Percentiles rank a stretch among this genome's conserved stretches.
Evolutionary conservation across 2,329 filamentous ascomycete species (phyloP).

Genomic region (Colletotrichum eleusines): DNA sequence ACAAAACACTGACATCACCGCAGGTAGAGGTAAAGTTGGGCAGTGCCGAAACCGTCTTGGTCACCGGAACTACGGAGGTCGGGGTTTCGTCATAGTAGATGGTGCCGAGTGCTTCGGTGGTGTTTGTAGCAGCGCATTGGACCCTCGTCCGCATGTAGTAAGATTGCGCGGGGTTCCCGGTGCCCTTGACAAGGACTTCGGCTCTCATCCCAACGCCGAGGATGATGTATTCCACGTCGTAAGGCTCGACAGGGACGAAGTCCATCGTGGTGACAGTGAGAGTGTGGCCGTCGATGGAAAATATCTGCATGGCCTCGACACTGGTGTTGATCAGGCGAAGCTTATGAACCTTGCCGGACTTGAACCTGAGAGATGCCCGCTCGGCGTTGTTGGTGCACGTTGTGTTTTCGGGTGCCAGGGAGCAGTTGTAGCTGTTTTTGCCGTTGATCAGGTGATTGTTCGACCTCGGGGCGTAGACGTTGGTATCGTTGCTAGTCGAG

Average conservation of each 20-base stretch:
- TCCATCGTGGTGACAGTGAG: constrained; percentile 30
- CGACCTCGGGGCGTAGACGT: constrained; percentile 52
- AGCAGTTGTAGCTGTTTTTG: constrained; percentile 55
- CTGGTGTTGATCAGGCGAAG: constrained; percentile 39
- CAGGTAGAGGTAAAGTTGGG: constrained; percentile 9
- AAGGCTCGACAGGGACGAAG: constrained; percentile 34
- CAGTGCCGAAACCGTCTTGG: not conserved
- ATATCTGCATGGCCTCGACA: constrained; percentile 36
- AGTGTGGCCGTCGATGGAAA: constrained; percentile 36
- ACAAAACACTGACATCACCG: constrained; percentile 19
- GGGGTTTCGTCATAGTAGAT: constrained; percentile 26
- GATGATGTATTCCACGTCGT: constrained; percentile 31
- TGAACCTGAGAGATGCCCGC: constrained; percentile 18
- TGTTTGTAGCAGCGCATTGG: constrained; percentile 22
- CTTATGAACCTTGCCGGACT: constrained; percentile 35
- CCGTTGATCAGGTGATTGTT: constrained; percentile 59
- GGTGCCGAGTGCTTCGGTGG: constrained; percentile 6
- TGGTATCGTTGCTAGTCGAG: constrained; percentile 56
- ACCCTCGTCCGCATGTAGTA: constrained; percentile 30
- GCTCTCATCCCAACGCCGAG: constrained; percentile 29
- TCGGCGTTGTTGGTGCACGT: constrained; percentile 22
- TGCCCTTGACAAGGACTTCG: constrained; percentile 35
- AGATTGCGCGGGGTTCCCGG: constrained; percentile 10
- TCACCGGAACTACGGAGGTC: not conserved
- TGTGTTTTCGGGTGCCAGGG: constrained; percentile 60